Evolutionary conservation across 257 asterid species (phyloP).

Genomic region (Anisodus tanguticus): DNA sequence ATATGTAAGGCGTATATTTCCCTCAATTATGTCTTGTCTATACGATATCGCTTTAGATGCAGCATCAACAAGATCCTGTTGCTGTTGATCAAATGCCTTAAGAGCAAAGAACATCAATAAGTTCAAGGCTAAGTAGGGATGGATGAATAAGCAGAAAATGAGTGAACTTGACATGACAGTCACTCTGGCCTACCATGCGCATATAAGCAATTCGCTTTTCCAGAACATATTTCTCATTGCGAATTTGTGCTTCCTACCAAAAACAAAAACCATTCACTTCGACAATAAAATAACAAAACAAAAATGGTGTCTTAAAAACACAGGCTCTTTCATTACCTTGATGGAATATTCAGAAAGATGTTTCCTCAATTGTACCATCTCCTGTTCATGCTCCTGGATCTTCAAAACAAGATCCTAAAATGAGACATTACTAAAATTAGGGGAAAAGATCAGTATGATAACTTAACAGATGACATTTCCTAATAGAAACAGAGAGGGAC

Average conservation of each 20-base stretch:
- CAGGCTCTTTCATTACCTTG: constrained; percentile 54
- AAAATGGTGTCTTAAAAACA: constrained; percentile 31
- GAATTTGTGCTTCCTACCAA: constrained; percentile 79
- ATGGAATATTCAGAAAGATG: constrained; percentile 79
- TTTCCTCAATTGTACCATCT: constrained; percentile 72
- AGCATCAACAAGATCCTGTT: constrained; percentile 97
- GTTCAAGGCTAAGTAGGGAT: constrained; percentile 21
- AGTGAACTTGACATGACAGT: constrained; percentile 18
- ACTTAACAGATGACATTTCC: background rate
- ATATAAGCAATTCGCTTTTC: constrained; percentile 94
- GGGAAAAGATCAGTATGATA: background rate
- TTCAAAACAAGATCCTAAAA: constrained; percentile 66
- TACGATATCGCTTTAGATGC: constrained; percentile 97
- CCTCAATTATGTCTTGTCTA: constrained; percentile 96
- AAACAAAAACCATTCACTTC: constrained; percentile 33
- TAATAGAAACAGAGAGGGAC: constrained; percentile 40
- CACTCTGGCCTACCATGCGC: constrained; percentile 75
- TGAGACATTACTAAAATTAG: constrained; percentile 29
- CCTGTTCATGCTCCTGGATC: constrained; percentile 85
- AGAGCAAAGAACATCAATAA: constrained; percentile 21
- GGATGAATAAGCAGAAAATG: constrained; percentile 31
- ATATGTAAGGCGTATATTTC: constrained; percentile 93
- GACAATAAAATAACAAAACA: constrained; percentile 26
- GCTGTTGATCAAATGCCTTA: constrained; percentile 97
- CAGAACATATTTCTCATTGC: constrained; percentile 81